Percentiles rank a stretch among this genome's conserved stretches.
phyloP scores from a whole-genome alignment of 2,329 filamentous ascomycete species.

The Hirsutella rhossiliensis region DNA sequence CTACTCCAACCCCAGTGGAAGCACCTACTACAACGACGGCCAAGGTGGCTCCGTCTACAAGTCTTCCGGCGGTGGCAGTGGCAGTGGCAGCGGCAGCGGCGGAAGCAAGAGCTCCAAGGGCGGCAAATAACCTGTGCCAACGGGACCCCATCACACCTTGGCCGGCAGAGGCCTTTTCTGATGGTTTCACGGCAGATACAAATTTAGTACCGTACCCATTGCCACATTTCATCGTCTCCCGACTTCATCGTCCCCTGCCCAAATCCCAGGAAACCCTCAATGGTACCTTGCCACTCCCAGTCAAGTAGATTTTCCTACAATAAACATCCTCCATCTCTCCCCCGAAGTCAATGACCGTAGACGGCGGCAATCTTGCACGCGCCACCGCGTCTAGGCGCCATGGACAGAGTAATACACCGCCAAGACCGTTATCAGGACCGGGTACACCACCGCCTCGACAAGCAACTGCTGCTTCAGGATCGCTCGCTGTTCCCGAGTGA shows the following conservation, averaged over 20 bases:
- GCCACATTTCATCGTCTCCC: too few relatives aligned
- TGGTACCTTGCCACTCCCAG: too few relatives aligned
- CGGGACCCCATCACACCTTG: background rate
- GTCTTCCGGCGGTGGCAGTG: conserved; percentile 28
- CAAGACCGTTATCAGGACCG: conserved; percentile 17
- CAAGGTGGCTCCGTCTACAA: conserved; percentile 49
- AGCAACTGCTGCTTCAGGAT: conserved; percentile 24
- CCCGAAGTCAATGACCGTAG: background rate
- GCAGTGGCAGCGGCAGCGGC: conserved; percentile 2
- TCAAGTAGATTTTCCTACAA: too few relatives aligned
- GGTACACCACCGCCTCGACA: conserved; percentile 19
- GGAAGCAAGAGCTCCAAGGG: background rate
- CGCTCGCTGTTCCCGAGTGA: conserved; percentile 20
- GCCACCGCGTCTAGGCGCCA: background rate
- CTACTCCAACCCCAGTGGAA: conserved; percentile 58
- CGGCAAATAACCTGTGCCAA: background rate
- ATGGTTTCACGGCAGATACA: too few relatives aligned
- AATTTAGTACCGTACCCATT: too few relatives aligned
- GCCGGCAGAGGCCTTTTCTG: background rate
- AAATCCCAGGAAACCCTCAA: too few relatives aligned
- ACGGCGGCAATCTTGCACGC: background rate
- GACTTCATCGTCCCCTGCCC: too few relatives aligned
- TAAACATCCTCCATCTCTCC: background rate
- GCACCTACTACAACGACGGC: conserved; percentile 55
- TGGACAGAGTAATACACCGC: conserved; percentile 17